A percentile compares a stretch with the other conserved stretches of the same genome.
Evolutionary conservation across 1,284 basidiomycete genomes (phyloP).

Genomic region (Neotropicomus parvogracilis): DNA sequence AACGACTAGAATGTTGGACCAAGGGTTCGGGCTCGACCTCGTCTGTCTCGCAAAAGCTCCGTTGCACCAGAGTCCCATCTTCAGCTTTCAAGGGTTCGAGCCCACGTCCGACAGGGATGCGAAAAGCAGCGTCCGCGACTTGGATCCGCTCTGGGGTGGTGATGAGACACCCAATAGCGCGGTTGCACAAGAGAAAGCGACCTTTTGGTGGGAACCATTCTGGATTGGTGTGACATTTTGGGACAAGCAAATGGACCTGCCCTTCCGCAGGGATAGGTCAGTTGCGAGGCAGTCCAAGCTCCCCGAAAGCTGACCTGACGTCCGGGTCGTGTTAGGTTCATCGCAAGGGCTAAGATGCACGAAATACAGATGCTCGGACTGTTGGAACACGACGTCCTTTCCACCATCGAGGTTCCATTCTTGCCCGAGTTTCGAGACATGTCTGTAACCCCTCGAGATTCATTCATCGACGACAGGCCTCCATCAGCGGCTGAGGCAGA

Average conservation of each 20-base stretch:
- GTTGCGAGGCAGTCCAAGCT: conserved; percentile 13
- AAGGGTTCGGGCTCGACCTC: conserved; percentile 88
- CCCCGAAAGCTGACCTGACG: neutral
- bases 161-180: conserved; percentile 45
- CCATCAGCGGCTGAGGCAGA: conserved; percentile 57
- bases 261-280: conserved; percentile 80
- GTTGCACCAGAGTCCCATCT: conserved; percentile 86
- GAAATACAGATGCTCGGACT: conserved; percentile 92
- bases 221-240: conserved; percentile 80
- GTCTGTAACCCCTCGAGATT: conserved; percentile 29
- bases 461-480: conserved; percentile 30
- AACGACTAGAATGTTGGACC: conserved; percentile 93
- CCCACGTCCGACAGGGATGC: conserved; percentile 46
- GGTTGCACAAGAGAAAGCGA: conserved; percentile 42
- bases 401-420: conserved; percentile 81
- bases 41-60: conserved; percentile 92
- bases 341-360: conserved; percentile 90
- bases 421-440: conserved; percentile 46
- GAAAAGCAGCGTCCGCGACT: conserved; percentile 46
- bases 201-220: conserved; percentile 85
- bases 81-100: conserved; percentile 69
- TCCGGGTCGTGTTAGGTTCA: conserved; percentile 52
- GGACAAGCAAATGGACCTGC: conserved; percentile 83
- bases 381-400: conserved; percentile 83
- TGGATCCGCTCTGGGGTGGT: conserved; percentile 83